Evolutionary conservation across 2,329 filamentous ascomycete species (phyloP).

Genomic region (Emydomyces testavorans): DNA sequence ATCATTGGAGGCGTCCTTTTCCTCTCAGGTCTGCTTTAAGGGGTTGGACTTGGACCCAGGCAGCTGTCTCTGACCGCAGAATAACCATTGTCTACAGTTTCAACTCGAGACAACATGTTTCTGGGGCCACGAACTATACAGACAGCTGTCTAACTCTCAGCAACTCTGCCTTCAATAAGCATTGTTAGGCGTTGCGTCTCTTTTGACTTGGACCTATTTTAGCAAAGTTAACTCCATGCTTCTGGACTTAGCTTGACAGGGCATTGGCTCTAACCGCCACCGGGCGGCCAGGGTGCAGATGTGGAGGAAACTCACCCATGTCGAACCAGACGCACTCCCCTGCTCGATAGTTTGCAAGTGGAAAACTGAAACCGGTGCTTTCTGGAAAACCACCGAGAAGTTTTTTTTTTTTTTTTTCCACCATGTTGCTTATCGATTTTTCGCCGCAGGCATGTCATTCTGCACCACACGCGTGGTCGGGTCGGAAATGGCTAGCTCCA

Average conservation of each 20-base stretch:
- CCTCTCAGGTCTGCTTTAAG: neutral
- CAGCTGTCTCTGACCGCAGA: too few relatives aligned
- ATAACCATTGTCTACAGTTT: too few relatives aligned
- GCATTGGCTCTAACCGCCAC: neutral
- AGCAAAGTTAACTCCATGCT: neutral
- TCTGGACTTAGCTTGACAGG: neutral
- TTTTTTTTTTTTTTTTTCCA: too few relatives aligned
- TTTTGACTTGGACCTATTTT: neutral
- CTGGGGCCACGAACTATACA: too few relatives aligned
- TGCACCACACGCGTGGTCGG: neutral
- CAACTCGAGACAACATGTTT: too few relatives aligned
- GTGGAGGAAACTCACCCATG: neutral
- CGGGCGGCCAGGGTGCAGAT: neutral
- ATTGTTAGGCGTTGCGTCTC: neutral
- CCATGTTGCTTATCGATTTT: neutral
- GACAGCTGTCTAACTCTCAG: too few relatives aligned
- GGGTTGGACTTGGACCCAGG: too few relatives aligned
- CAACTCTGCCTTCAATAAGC: neutral
- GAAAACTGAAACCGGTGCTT: too few relatives aligned
- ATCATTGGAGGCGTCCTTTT: neutral
- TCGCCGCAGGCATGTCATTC: neutral
- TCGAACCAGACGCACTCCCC: neutral
- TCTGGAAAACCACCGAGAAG: too few relatives aligned
- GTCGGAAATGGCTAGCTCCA: slow-evolving; percentile 5
- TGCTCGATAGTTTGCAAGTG: neutral